Percentiles rank a stretch among this genome's conserved stretches.
These are phyloP conservation scores for Apiospora phragmitis DNA, from an alignment of 2,329 filamentous ascomycete genomes.

Conservation along the genomic window DNA sequence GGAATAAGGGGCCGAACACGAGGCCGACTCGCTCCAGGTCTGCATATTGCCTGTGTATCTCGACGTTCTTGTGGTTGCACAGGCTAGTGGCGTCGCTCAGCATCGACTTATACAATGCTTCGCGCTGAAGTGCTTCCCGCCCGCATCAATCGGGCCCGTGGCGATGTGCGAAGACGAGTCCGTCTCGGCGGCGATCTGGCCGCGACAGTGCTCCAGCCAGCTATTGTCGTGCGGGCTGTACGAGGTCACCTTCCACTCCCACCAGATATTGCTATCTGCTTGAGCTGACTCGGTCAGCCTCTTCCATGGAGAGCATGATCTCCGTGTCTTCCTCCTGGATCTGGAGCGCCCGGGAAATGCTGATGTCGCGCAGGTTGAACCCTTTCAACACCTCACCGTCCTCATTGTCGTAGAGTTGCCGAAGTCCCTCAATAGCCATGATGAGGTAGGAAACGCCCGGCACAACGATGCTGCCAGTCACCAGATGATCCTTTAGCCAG, in stretches of 20 bases:
- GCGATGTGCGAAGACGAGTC: background rate
- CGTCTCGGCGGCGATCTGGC: background rate
- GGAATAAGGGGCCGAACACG: constrained; percentile 9
- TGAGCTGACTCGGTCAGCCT: background rate
- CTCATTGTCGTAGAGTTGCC: constrained; percentile 16
- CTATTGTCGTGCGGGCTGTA: constrained; percentile 10
- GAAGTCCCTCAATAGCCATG: constrained; percentile 37
- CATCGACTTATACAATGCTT: background rate
- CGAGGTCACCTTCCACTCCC: constrained; percentile 10
- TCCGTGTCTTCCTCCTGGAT: constrained; percentile 4
- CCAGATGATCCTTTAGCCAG: constrained; percentile 50
- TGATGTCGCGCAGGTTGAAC: constrained; percentile 4
- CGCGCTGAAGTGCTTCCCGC: background rate
- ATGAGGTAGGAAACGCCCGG: constrained; percentile 41
- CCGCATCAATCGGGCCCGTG: background rate
- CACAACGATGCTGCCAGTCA: constrained; percentile 49
- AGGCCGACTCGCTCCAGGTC: constrained; percentile 8
- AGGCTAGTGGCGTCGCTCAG: background rate
- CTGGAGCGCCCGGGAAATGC: constrained; percentile 5
- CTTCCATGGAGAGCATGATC: constrained; percentile 1
- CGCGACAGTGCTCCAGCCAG: constrained; percentile 7
- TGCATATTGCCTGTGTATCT: background rate
- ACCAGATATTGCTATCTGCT: constrained; percentile 9
- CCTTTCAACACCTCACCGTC: background rate
- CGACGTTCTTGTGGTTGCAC: constrained; percentile 7